These are phyloP conservation scores for Spencermartinsiella europaea DNA, from an alignment of 805 yeast species.

Conservation along the genomic window DNA sequence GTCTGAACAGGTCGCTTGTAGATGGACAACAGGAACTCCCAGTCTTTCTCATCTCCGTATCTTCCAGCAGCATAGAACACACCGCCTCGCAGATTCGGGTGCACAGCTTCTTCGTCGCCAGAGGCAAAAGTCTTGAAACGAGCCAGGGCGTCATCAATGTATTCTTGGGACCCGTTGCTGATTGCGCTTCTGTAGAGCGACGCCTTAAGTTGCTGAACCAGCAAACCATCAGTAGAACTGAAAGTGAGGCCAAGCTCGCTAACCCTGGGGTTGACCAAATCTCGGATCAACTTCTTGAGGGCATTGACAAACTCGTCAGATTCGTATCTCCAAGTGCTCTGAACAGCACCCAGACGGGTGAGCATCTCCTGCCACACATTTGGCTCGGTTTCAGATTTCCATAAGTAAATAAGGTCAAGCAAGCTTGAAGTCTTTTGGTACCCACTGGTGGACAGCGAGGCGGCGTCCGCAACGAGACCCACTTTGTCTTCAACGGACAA, in stretches of 20 bases:
- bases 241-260: conserved; percentile 62
- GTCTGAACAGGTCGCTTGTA: conserved; percentile 56
- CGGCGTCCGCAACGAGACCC: conserved; percentile 60
- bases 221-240: conserved; percentile 43
- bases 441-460: conserved; percentile 50
- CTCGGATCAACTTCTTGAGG: conserved; percentile 42
- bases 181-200: conserved; percentile 40
- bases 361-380: conserved; percentile 50
- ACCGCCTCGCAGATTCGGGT: conserved; percentile 66
- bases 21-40: conserved; percentile 55
- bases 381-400: conserved; percentile 48
- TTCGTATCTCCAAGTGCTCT: conserved; percentile 47
- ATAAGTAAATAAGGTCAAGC: conserved; percentile 44
- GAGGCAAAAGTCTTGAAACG: conserved; percentile 49
- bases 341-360: conserved; percentile 37
- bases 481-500: conserved; percentile 57
- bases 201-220: conserved; percentile 61
- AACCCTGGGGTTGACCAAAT: conserved; percentile 52
- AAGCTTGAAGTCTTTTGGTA: conserved; percentile 44
- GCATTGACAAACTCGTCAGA: conserved; percentile 36
- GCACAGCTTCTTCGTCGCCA: conserved; percentile 65
- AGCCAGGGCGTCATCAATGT: conserved; percentile 29
- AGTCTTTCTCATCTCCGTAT: conserved; percentile 56
- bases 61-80: conserved; percentile 65
- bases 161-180: conserved; percentile 30